Evolutionary conservation across 2,329 filamentous ascomycete species (phyloP).

Genomic region (Fusarium sp.): DNA sequence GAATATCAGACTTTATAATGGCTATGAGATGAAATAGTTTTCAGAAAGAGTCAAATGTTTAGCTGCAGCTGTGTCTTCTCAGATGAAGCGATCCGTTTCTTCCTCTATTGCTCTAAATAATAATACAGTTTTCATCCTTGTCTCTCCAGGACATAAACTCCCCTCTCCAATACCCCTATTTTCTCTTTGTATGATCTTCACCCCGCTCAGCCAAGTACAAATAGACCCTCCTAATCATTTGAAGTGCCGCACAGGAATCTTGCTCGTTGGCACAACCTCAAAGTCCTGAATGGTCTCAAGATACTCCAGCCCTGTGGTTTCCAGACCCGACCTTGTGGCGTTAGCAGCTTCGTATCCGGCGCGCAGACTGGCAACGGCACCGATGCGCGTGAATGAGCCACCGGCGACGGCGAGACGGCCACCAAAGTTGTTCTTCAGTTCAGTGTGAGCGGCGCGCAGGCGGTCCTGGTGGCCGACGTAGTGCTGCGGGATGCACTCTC

Average conservation of each 20-base stretch:
- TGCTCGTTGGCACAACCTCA: constrained; percentile 38
- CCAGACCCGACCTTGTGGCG: constrained; percentile 37
- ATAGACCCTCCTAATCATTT: not conserved
- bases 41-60: not conserved
- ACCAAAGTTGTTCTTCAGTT: constrained; percentile 66
- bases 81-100: not conserved
- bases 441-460: constrained; percentile 66
- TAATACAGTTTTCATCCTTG: constrained; percentile 25
- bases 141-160: not conserved
- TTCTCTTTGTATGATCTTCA: not conserved
- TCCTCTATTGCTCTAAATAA: constrained; percentile 21
- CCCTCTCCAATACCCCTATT: constrained; percentile 4
- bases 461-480: constrained; percentile 77
- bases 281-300: constrained; percentile 41
- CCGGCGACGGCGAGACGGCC: constrained; percentile 73
- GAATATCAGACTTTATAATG: no score
- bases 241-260: constrained; percentile 46
- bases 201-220: not conserved
- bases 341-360: constrained; percentile 52
- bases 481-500: constrained; percentile 91
- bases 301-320: constrained; percentile 48
- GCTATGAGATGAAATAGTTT: no score
- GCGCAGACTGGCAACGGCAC: constrained; percentile 63
- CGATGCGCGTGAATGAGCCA: constrained; percentile 64
- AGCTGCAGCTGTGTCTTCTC: not conserved